Conservation (phyloP, 805 yeast species). For the Groenewaldozyma tartarivorans region DNA sequence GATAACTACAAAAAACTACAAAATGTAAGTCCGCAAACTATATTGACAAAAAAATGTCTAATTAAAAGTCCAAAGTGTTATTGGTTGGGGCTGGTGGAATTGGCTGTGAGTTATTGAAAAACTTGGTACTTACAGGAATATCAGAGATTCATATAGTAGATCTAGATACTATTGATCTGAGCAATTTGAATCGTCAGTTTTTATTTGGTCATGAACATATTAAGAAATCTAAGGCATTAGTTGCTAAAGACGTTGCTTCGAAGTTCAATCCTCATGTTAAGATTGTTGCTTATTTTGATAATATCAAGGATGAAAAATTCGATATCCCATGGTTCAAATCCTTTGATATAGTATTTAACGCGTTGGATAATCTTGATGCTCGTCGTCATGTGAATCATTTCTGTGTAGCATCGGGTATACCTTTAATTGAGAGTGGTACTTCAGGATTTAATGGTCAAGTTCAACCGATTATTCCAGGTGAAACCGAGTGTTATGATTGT, state of each 20-base stretch:
- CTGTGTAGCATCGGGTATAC: conserved; percentile 61
- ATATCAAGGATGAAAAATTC: conserved; percentile 74
- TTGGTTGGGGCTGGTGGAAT: conserved; percentile 96
- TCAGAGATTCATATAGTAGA: conserved; percentile 91
- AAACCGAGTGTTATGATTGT: conserved; percentile 91
- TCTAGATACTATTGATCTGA: conserved; percentile 86
- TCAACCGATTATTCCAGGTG: conserved; percentile 77
- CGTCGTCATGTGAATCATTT: conserved; percentile 80
- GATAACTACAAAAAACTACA: not conserved
- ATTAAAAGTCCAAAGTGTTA: conserved; percentile 46
- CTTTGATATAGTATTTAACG: conserved; percentile 78
- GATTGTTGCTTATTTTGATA: conserved; percentile 73
- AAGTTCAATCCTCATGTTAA: conserved; percentile 59
- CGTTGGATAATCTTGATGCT: conserved; percentile 89
- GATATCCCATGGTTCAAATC: conserved; percentile 68
- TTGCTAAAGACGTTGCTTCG: conserved; percentile 76
- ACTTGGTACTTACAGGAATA: conserved; percentile 66
- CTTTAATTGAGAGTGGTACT: conserved; percentile 89
- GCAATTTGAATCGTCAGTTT: conserved; percentile 89
- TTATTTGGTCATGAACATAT: conserved; percentile 84
- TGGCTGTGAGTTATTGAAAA: conserved; percentile 84
- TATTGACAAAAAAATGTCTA: not conserved
- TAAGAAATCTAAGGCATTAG: conserved; percentile 74
- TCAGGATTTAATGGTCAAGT: conserved; percentile 93
- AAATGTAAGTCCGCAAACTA: conserved; percentile 1